Conservation (phyloP, 169 alveolate species). For the Eimeria tenella region DNA sequence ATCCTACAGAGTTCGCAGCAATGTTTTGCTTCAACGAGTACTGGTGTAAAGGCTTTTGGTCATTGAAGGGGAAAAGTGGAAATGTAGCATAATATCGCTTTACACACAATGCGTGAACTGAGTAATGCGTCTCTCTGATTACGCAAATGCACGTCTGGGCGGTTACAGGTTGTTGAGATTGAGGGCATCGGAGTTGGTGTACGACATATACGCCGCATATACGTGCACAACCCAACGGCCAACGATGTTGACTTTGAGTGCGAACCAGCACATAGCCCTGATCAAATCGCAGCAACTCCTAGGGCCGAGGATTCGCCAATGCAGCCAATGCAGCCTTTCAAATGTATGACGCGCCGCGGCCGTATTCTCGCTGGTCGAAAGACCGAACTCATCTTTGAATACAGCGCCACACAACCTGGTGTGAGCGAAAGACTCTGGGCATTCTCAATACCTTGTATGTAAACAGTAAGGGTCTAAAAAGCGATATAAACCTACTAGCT, state of each 20-base stretch:
- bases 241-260: constrained; percentile 95
- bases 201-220: constrained; percentile 92
- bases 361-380: constrained; percentile 93
- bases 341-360: constrained; percentile 92
- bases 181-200: constrained; percentile 94
- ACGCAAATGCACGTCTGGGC: constrained; percentile 39
- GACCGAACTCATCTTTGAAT: constrained; percentile 94
- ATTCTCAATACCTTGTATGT: constrained; percentile 89
- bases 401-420: constrained; percentile 92
- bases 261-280: constrained; percentile 83
- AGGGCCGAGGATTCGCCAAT: background rate
- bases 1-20: too few relatives aligned
- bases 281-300: background rate
- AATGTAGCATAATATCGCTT: too few relatives aligned
- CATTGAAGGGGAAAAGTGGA: too few relatives aligned
- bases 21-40: too few relatives aligned
- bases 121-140: too few relatives aligned
- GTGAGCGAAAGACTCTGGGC: constrained; percentile 94
- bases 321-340: constrained; percentile 27
- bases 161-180: constrained; percentile 90
- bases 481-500: too few relatives aligned
- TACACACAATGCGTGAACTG: too few relatives aligned
- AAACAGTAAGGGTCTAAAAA: too few relatives aligned
- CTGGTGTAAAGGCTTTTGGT: too few relatives aligned
- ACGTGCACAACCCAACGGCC: constrained; percentile 95